Conservation (phyloP, 768 basidiomycete genomes). For the Megacollybia marginata region DNA sequence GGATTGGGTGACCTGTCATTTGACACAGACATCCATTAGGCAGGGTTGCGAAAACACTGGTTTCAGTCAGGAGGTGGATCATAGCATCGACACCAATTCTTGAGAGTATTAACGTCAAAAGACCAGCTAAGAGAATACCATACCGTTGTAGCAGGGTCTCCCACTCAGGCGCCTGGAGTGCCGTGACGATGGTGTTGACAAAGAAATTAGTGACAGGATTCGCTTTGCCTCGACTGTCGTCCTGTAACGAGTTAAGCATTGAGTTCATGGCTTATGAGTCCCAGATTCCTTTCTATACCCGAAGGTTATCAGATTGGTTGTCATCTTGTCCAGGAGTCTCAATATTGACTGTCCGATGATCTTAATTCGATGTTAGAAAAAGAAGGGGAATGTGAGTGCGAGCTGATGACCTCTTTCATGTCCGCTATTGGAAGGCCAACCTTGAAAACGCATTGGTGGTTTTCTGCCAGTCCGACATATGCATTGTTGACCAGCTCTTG, state of each 20-base stretch:
- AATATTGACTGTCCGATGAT: too few relatives aligned
- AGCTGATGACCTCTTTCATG: constrained; percentile 44
- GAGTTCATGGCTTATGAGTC: not conserved
- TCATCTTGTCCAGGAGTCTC: not conserved
- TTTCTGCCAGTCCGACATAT: constrained; percentile 31
- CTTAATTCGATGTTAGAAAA: too few relatives aligned
- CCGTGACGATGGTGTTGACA: constrained; percentile 70
- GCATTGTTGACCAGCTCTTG: constrained; percentile 34
- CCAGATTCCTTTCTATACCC: constrained; percentile 57
- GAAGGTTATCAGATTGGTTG: constrained; percentile 53
- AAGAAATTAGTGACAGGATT: constrained; percentile 48
- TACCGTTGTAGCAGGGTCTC: constrained; percentile 55
- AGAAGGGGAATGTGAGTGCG: not conserved
- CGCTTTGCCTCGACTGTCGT: not conserved
- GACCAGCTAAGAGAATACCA: constrained; percentile 7
- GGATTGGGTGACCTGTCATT: constrained; percentile 57
- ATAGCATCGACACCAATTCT: constrained; percentile 77
- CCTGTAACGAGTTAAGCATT: constrained; percentile 5
- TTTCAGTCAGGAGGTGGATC: constrained; percentile 69
- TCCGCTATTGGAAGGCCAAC: constrained; percentile 34
- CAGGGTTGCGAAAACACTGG: constrained; percentile 67
- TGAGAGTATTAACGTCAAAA: not conserved
- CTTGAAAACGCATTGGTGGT: constrained; percentile 14
- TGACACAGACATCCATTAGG: constrained; percentile 85
- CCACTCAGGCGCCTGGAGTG: constrained; percentile 63